Percentiles rank a stretch among this genome's conserved stretches.
phyloP scores from a whole-genome alignment of 2,329 filamentous ascomycete species.

The Calonectria fujianensis region DNA sequence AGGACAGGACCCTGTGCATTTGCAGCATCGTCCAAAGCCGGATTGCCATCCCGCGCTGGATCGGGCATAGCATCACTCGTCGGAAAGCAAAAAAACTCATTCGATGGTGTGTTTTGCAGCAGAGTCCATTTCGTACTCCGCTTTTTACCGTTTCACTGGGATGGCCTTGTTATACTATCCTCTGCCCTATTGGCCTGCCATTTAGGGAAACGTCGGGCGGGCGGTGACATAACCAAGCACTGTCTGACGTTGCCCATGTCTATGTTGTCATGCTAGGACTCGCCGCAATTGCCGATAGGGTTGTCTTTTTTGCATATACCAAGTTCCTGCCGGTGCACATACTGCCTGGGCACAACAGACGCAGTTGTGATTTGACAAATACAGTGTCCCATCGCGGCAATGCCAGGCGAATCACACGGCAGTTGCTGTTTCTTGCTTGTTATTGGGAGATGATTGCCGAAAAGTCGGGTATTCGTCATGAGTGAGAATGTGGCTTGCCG shows the following conservation, averaged over 20 bases:
- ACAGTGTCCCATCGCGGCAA: slow-evolving; percentile 29
- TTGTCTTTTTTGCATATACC: slow-evolving; percentile 17
- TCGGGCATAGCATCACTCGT: slow-evolving; percentile 13
- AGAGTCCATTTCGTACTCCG: slow-evolving; percentile 3
- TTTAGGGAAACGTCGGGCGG: slow-evolving; percentile 25
- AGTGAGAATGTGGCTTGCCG: slow-evolving; percentile 10
- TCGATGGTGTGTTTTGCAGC: slow-evolving; percentile 18
- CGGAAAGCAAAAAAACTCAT: slow-evolving; percentile 15
- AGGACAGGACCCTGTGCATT: slow-evolving; percentile 17
- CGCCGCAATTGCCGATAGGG: slow-evolving; percentile 16
- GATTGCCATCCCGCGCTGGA: slow-evolving; percentile 6
- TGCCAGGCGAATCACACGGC: not conserved
- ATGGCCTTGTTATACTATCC: slow-evolving; percentile 12
- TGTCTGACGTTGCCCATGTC: slow-evolving; percentile 18
- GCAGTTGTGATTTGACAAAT: slow-evolving; percentile 13
- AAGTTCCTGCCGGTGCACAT: slow-evolving; percentile 2
- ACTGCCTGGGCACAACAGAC: not conserved
- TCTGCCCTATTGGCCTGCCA: slow-evolving; percentile 3
- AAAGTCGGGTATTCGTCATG: slow-evolving; percentile 5
- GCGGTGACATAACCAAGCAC: slow-evolving; percentile 13
- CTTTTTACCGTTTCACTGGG: slow-evolving; percentile 18
- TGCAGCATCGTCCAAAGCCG: slow-evolving; percentile 17
- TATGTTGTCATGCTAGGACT: slow-evolving; percentile 21
- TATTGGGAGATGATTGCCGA: not conserved
- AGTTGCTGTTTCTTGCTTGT: slow-evolving; percentile 3